Percentiles rank a stretch among this genome's conserved stretches.
These are phyloP conservation scores for Trypanosoma lewisi DNA, from an alignment of 208 protist species.

Conservation along the genomic window DNA sequence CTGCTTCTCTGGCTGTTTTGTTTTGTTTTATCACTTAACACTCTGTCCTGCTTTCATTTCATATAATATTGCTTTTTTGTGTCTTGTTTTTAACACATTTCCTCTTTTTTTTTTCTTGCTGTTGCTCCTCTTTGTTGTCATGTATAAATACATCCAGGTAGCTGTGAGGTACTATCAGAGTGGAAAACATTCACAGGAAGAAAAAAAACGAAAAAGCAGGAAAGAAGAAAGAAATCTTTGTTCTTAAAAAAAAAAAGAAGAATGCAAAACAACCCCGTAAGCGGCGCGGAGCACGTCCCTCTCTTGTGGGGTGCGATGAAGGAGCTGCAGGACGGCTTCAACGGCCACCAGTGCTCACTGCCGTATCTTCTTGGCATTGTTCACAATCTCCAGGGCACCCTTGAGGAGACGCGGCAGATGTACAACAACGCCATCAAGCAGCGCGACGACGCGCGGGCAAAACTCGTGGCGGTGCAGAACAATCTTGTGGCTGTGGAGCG, in stretches of 20 bases:
- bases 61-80: conserved; percentile 5
- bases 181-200: neutral
- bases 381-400: conserved; percentile 38
- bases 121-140: neutral
- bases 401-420: conserved; percentile 58
- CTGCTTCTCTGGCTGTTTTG: too few species aligned
- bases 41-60: conserved; percentile 15
- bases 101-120: conserved; percentile 16
- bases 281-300: conserved; percentile 14
- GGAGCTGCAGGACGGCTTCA: conserved; percentile 47
- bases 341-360: conserved; percentile 31
- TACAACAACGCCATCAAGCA: conserved; percentile 72
- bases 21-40: neutral
- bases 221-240: neutral
- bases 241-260: neutral
- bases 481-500: conserved; percentile 63
- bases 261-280: conserved; percentile 6
- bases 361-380: conserved; percentile 41
- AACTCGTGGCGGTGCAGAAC: conserved; percentile 51
- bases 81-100: conserved; percentile 8
- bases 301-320: conserved; percentile 56
- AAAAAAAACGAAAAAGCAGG: neutral
- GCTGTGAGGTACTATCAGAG: neutral
- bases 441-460: conserved; percentile 49
- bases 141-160: neutral